A percentile compares a stretch with the other conserved stretches of the same genome.
These are phyloP conservation scores for Backusella morwellensis DNA, from an alignment of 192 early-diverging fungal species.

Conservation along the genomic window DNA sequence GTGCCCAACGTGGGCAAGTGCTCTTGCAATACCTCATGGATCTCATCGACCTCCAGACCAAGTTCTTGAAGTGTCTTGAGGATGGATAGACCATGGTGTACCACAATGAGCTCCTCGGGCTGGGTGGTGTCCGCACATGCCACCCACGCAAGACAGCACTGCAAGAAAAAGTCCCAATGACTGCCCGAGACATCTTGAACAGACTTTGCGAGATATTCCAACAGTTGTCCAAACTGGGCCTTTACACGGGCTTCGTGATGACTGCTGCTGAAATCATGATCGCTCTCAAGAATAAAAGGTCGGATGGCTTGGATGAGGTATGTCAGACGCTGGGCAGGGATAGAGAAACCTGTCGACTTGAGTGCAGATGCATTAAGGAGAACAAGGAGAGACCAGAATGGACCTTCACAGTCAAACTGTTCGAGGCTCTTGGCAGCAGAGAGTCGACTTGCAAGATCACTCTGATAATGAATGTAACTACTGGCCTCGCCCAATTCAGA, in stretches of 20 bases:
- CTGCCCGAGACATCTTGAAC: constrained; percentile 44
- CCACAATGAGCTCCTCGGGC: constrained; percentile 14
- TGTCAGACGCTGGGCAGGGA: constrained; percentile 39
- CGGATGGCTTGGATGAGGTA: constrained; percentile 42
- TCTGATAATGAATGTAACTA: constrained; percentile 25
- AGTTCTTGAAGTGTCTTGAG: constrained; percentile 7
- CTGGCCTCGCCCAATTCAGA: background rate
- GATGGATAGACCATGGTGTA: constrained; percentile 17
- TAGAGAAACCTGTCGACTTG: constrained; percentile 16
- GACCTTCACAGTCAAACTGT: constrained; percentile 3
- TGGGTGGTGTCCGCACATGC: constrained; percentile 8
- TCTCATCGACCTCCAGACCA: constrained; percentile 8
- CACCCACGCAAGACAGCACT: constrained; percentile 25
- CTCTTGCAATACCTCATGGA: constrained; percentile 5
- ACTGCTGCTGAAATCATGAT: background rate
- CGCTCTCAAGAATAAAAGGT: constrained; percentile 29
- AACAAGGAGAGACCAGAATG: constrained; percentile 16
- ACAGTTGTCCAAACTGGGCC: constrained; percentile 31
- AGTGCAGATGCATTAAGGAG: constrained; percentile 26
- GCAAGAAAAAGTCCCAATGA: constrained; percentile 45
- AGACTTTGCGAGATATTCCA: constrained; percentile 31
- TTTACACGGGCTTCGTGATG: constrained; percentile 14
- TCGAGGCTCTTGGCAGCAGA: constrained; percentile 16
- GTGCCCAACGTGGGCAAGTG: background rate
- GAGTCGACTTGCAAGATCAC: constrained; percentile 25